These are phyloP conservation scores for Botrytis tulipae DNA, from an alignment of 2,329 filamentous ascomycete genomes.

Conservation along the genomic window DNA sequence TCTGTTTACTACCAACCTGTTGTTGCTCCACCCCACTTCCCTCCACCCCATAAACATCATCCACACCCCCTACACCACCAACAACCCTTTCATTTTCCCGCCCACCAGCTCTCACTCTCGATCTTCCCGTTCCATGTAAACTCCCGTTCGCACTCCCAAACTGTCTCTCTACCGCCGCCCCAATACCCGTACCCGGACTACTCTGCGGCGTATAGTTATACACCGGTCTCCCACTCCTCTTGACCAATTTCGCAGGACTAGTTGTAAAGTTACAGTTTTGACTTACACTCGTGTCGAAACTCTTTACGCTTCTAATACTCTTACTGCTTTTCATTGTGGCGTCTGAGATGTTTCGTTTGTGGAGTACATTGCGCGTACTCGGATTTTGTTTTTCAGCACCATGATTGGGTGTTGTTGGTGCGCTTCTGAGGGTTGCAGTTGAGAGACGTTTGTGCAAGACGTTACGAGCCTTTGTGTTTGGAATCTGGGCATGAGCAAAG, in stretches of 20 bases:
- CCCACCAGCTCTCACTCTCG: constrained; percentile 5
- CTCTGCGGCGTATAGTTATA: constrained; percentile 15
- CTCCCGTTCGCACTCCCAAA: constrained; percentile 30
- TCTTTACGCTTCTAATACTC: constrained; percentile 27
- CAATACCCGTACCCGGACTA: constrained; percentile 32
- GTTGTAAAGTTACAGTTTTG: neutral
- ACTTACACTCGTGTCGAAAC: constrained; percentile 25
- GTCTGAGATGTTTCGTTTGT: constrained; percentile 30
- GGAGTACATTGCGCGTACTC: constrained; percentile 29
- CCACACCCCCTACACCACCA: constrained; percentile 4
- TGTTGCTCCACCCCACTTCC: constrained; percentile 37
- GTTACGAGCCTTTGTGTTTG: constrained; percentile 26
- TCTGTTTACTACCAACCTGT: constrained; percentile 47
- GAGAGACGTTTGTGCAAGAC: constrained; percentile 31
- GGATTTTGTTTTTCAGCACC: constrained; percentile 22
- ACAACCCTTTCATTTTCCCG: constrained; percentile 7
- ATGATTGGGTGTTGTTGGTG: constrained; percentile 23
- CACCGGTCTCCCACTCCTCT: constrained; percentile 23
- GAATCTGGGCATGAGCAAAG: constrained; percentile 13
- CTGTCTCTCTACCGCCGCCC: constrained; percentile 36
- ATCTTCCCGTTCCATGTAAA: neutral
- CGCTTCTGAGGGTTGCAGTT: constrained; percentile 22
- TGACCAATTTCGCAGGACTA: constrained; percentile 33
- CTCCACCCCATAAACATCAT: constrained; percentile 28
- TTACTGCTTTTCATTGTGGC: constrained; percentile 30